A percentile compares a stretch with the other conserved stretches of the same genome.
Evolutionary conservation across 768 basidiomycete genomes (phyloP).

Genomic region (Podaxis sp.): DNA sequence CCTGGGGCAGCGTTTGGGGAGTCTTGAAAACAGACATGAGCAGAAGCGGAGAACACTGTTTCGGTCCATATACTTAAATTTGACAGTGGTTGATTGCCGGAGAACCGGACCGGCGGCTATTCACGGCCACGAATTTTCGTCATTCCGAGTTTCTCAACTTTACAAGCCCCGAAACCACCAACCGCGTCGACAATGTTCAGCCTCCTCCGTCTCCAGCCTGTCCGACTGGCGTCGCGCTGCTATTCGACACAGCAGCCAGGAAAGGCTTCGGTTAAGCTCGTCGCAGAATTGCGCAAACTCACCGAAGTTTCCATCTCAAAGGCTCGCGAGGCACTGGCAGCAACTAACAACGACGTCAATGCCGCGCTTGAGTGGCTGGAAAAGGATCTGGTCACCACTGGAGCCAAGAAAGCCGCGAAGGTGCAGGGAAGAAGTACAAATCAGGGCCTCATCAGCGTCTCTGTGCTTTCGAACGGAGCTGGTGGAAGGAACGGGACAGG

Average conservation of each 20-base stretch:
- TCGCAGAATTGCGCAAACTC: constrained; percentile 82
- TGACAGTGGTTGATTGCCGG: constrained; percentile 17
- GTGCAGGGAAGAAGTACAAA: constrained; percentile 70
- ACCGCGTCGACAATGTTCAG: constrained; percentile 24
- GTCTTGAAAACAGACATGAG: constrained; percentile 53
- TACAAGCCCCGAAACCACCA: constrained; percentile 13
- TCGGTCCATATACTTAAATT: constrained; percentile 5
- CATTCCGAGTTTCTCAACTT: constrained; percentile 22
- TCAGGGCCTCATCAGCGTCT: constrained; percentile 81
- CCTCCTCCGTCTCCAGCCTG: constrained; percentile 11
- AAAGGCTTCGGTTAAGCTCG: constrained; percentile 72
- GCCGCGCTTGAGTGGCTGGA: constrained; percentile 81
- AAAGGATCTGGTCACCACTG: constrained; percentile 67
- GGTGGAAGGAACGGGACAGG: constrained; percentile 33
- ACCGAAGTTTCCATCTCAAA: constrained; percentile 82
- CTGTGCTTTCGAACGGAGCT: constrained; percentile 65
- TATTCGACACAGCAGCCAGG: constrained; percentile 51
- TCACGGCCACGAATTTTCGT: constrained; percentile 12
- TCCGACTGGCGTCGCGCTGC: background rate
- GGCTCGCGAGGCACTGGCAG: constrained; percentile 83
- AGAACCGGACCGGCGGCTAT: constrained; percentile 16
- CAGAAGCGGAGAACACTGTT: constrained; percentile 12
- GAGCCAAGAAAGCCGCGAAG: constrained; percentile 82
- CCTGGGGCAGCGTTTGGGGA: constrained; percentile 66
- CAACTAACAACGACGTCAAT: constrained; percentile 70